These are phyloP conservation scores for Saccharomyces hybrid DNA, from an alignment of 1,139 yeast genomes.

Conservation along the genomic window DNA sequence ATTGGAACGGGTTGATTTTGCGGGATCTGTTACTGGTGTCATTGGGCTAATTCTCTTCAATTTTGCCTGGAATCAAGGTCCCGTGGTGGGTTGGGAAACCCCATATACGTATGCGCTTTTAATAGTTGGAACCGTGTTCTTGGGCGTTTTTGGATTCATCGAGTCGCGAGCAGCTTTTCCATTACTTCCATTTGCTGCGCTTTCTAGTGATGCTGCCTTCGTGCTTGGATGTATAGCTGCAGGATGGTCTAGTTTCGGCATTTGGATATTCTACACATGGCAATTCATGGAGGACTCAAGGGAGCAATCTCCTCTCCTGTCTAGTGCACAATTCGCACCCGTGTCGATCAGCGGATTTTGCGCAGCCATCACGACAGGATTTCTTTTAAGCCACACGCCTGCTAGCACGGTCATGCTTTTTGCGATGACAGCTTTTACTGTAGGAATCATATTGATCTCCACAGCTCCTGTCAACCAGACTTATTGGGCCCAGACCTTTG, in stretches of 20 bases:
- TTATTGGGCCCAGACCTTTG: conserved; percentile 50
- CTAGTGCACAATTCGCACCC: conserved; percentile 40
- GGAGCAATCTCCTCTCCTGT: conserved; percentile 31
- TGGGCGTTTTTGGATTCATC: conserved; percentile 35
- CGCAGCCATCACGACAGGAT: conserved; percentile 43
- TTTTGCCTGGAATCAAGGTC: conserved; percentile 57
- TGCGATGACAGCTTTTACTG: conserved; percentile 40
- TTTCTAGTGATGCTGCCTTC: conserved; percentile 38
- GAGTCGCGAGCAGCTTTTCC: conserved; percentile 39
- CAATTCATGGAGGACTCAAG: conserved; percentile 36
- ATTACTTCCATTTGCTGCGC: conserved; percentile 39
- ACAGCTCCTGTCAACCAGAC: conserved; percentile 41
- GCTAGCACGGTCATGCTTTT: conserved; percentile 39
- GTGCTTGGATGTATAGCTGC: conserved; percentile 44
- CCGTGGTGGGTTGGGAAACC: conserved; percentile 48
- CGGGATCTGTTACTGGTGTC: conserved; percentile 43
- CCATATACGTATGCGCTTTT: conserved; percentile 45
- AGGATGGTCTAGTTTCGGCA: conserved; percentile 56
- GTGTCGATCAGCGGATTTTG: conserved; percentile 24
- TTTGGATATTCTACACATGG: conserved; percentile 45
- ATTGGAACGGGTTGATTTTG: conserved; percentile 16
- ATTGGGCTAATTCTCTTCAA: conserved; percentile 44
- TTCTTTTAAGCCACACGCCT: conserved; percentile 34
- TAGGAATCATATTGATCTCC: conserved; percentile 39
- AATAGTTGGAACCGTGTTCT: conserved; percentile 39